A percentile compares a stretch with the other conserved stretches of the same genome.
Conservation (phyloP, 768 basidiomycete genomes). For the Boletellus sp. region DNA sequence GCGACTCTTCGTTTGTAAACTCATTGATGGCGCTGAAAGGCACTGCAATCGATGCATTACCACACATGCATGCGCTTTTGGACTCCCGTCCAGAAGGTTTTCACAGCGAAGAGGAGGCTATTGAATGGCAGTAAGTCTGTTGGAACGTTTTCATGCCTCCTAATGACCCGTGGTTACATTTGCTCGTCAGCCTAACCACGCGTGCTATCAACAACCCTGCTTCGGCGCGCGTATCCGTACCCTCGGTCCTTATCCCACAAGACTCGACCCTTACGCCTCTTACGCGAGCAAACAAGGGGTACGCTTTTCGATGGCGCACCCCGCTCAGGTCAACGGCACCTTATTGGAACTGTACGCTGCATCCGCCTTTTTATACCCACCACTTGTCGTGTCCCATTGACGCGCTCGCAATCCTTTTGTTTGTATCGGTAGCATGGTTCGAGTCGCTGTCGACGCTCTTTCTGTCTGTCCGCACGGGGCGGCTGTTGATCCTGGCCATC, state of each 20-base stretch:
- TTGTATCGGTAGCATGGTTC: conserved; percentile 99
- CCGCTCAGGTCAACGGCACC: conserved; percentile 80
- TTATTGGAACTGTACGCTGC: conserved; percentile 77
- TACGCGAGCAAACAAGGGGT: conserved; percentile 24
- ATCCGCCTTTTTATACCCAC: background rate
- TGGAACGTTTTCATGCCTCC: background rate
- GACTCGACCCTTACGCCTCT: conserved; percentile 32
- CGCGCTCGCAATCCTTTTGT: background rate
- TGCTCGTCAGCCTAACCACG: conserved; percentile 59
- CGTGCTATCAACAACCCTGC: conserved; percentile 75
- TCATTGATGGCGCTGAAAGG: conserved; percentile 41
- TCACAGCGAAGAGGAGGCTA: conserved; percentile 74
- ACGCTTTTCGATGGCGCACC: conserved; percentile 71
- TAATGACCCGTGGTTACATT: background rate
- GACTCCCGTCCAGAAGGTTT: conserved; percentile 86
- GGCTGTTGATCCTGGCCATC: conserved; percentile 87
- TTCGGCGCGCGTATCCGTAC: conserved; percentile 89
- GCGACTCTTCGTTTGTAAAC: background rate
- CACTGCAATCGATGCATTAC: conserved; percentile 88
- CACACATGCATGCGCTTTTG: conserved; percentile 86
- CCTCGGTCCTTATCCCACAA: conserved; percentile 61
- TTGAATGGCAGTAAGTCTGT: conserved; percentile 90
- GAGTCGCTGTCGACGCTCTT: conserved; percentile 76
- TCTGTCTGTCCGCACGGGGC: conserved; percentile 70
- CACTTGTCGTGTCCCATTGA: background rate